Base-by-base conservation (phyloP, 208 protist genomes). In the Dictyostelium gargantuum region DNA sequence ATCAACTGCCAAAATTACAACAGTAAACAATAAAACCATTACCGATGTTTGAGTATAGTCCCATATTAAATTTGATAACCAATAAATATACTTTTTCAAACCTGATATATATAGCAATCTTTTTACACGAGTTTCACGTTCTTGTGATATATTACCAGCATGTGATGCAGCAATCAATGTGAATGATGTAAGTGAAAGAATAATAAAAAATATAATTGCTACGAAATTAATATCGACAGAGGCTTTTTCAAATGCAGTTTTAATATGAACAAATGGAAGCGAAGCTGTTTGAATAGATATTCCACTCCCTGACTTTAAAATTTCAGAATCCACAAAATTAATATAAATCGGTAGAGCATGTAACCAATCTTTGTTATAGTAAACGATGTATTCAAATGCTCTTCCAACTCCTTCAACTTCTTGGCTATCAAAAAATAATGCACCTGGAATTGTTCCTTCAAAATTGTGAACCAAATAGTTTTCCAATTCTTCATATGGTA, bases 51-150 rank as follows among this genome's bases (percentile, higher is more conserved):
- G 44, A 6, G 48, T 17, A 35, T 85, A 85, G 38, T 85, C 80
- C 80, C 80, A 85, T 4, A 85, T 32, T 19, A 85, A 29, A 46
- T 85, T 85, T 50, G 80, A 73, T 1, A 85, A 9, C 80, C 80
- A 85, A 46, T 85, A 85, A 38, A 61, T 35, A 26, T 54, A 26
- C 35, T 85, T 85, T 44, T 61, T 85, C 23, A 68, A 63, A 75
- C 80, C 80, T 52, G 80, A 85, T 13, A 85, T 85, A 19, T 76
- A 85, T 8, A 85, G 38, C 15, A 85, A 50, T 75, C 80, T 50
- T 35, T 85, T 85, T 19, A 85, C 52, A 11, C 72, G 40, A 1
- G n/a, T 46, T 11, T 52, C 32, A 48, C 80, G 40, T 54, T 84
- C 79, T 4, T 17, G 17, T 8, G 40, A 32, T 0, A 72, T 72